Percentiles rank a stretch among this genome's conserved stretches.
Conservation (phyloP, 257 asterid genomes). For the Lycium ferocissimum region DNA sequence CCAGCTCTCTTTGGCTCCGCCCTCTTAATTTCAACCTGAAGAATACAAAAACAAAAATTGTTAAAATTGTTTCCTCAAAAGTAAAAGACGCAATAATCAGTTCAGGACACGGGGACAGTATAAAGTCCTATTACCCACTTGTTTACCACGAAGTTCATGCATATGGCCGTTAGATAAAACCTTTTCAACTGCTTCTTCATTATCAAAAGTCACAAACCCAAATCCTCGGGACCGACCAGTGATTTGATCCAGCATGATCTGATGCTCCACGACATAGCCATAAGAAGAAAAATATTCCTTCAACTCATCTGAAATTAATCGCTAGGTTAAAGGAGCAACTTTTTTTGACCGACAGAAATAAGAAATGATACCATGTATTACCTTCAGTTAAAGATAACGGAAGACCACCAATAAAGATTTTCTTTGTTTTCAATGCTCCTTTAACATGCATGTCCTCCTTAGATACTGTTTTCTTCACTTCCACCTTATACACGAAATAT, state of each 20-base stretch:
- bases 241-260: conserved; percentile 80
- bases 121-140: conserved; percentile 56
- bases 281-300: conserved; percentile 85
- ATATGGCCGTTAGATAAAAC: conserved; percentile 78
- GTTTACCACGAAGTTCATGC: conserved; percentile 95
- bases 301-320: conserved; percentile 61
- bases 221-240: conserved; percentile 89
- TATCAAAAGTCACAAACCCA: conserved; percentile 91
- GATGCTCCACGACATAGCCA: conserved; percentile 81
- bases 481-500: conserved; percentile 64
- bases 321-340: not conserved
- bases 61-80: not conserved
- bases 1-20: conserved; percentile 88
- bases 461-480: conserved; percentile 90
- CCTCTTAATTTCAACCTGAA: conserved; percentile 90
- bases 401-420: conserved; percentile 91
- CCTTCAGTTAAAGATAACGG: conserved; percentile 83
- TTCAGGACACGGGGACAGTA: not conserved
- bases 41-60: conserved; percentile 45
- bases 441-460: conserved; percentile 77
- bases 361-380: conserved; percentile 34
- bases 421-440: conserved; percentile 78
- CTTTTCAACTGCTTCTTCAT: conserved; percentile 87
- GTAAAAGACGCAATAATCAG: not conserved
- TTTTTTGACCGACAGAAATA: conserved; percentile 4